Evolutionary conservation across 805 yeast genomes (phyloP), one percentile per base, ranked within the genome.

Genomic region (Pichia scutulata): DNA sequence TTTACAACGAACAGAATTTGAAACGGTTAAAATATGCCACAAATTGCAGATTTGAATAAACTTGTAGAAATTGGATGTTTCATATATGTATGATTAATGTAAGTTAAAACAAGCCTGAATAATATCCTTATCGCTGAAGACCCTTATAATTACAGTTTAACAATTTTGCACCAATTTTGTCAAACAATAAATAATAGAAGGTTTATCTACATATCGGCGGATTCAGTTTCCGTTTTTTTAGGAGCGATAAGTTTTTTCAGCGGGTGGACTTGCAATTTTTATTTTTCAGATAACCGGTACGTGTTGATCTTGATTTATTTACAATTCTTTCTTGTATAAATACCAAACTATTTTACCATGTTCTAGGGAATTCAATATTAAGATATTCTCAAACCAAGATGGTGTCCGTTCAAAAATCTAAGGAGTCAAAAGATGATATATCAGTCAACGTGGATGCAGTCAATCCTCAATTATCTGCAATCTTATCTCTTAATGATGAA

Each of bases 401-500:
- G 37, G 37, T 33, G 3, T 33, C 37, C n/a, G 19, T 33, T 33
- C 19, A 33, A 33, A n/a, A 4, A 19, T 33, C 37, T 16, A 16
- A 33, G n/a, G 37, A n/a, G 7, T n/a, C 19, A n/a, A 33, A 33
- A 33, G 37, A 33, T 2, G 19, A 33, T 5, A 4, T 33, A 5
- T 16, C 37, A 1, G 19, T 33, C 8, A 16, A 33, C 7, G 37
- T 33, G 10, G n/a, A 16, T 33, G 18, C n/a, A 16, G 19, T 33
- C 7, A 33, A 33, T 5, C 19, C 37, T 8, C 5, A n/a, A 14
- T 33, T 33, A 33, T n/a, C 37, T 5, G 37, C 37, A 33, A 33
- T 33, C 10, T n/a, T 50, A 5, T 49, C 52, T 8, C 19, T 49
- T 12, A 26, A 49, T 7, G 48, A 45, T 26, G 21, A 40, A 23